Base-by-base conservation (phyloP, 2,329 filamentous ascomycete genomes). In the Claviceps sp. region DNA sequence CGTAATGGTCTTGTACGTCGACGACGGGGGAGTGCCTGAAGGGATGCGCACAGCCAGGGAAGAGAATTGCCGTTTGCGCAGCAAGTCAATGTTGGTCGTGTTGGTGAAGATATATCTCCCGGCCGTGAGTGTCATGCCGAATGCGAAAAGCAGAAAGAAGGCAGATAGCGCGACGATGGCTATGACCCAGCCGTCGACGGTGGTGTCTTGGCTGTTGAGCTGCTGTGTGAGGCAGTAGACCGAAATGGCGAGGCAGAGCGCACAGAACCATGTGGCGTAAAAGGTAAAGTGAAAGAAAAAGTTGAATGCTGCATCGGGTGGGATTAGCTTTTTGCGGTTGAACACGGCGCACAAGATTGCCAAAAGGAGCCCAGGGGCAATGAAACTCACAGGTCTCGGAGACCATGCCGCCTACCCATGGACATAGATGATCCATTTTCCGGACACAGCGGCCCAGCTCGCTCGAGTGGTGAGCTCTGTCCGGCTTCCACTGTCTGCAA, bases 361-460 rank as follows among this genome's bases (percentile, higher is more conserved):
- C 30, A 30, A 30, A 11, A 10, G 8, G 8, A 10, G 2, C 7
- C 30, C 26, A 30, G 10, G 30, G 1, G 6, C 17, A n/a, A n/a
- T 26, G 24, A 34, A 45, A 66, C 77, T 64, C 61, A 81, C 78
- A 81, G 1, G 81, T 89, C 65, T 96, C 90, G 0, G 82, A 85
- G 10, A 98, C 83, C 57, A 95, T 87, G 22, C 91, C 93, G 4
- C 91, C 91, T n/a, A 95, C 90, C 86, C 85, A 97, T 0, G 91
- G 93, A 62, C 93, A 98, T 61, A 90, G 93, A 63, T 97, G 91
- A 57, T 97, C 91, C 85, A 96, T 93, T 61, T 93, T 93, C 42
- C 78, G 72, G 22, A 95, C 85, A 62, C 91, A 97, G 44, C 89
- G 77, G 48, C 81, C 81, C 13, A 93, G 72, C 63, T 95, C 87